Percentiles rank a stretch among this genome's conserved stretches.
Evolutionary conservation across 164 flowering plant species (phyloP).

Genomic region (Echeveria elegans): DNA sequence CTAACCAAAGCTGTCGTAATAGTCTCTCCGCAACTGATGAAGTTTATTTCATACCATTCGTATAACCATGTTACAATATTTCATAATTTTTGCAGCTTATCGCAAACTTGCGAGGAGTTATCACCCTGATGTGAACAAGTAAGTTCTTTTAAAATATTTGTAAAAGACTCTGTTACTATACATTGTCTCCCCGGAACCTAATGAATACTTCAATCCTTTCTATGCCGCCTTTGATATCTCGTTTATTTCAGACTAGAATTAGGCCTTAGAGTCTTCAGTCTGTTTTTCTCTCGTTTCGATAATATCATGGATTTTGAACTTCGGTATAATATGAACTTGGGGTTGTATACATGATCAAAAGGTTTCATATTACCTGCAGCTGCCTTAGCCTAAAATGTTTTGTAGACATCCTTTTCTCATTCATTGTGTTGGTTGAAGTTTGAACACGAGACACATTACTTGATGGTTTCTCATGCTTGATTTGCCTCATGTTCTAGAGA

Average conservation of each 20-base stretch:
- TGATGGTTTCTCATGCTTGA: not conserved
- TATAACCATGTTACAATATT: not conserved
- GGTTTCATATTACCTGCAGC: not conserved
- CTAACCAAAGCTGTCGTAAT: no score
- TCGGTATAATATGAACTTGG: not conserved
- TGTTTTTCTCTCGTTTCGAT: not conserved
- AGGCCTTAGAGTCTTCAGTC: not conserved
- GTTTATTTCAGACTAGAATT: not conserved
- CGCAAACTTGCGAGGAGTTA: slow-evolving; percentile 86
- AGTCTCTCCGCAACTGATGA: no score
- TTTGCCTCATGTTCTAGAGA: slow-evolving; percentile 44
- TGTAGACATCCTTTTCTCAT: not conserved
- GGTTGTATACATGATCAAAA: not conserved
- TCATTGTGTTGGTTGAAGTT: not conserved
- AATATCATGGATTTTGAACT: not conserved
- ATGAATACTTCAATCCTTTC: not conserved
- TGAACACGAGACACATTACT: not conserved
- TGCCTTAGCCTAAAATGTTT: not conserved
- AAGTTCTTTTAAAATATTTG: slow-evolving; percentile 21
- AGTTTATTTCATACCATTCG: not conserved
- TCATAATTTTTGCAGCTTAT: slow-evolving; percentile 46
- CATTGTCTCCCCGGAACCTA: not conserved
- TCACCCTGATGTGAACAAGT: slow-evolving; percentile 98
- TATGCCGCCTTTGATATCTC: not conserved
- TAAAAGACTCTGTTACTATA: no score